Evolutionary conservation across 2,329 filamentous ascomycete species (phyloP), one percentile per base, ranked within the genome.

Genomic region (Fusarium chaquense): DNA sequence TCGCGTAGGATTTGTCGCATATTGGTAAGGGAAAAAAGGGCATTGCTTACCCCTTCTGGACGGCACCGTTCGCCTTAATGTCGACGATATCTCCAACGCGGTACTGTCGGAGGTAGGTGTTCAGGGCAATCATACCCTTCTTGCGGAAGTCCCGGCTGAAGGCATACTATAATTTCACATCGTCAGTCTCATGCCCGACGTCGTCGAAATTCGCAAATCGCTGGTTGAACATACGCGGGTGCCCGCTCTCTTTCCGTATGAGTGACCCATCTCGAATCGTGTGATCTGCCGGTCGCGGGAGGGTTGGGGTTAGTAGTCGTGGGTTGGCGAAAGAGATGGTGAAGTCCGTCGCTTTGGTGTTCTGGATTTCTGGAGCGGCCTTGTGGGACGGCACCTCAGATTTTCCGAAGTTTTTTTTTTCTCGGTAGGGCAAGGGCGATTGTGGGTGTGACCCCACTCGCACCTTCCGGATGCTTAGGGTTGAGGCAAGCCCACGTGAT

Each of bases 41-140:
- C 24, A 45, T 55, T 65, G 62, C 91, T 90, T 87, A 96, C 92
- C 94, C 94, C 90, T 97, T 97, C 88, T 97, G 94, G 75, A 97
- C 92, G 81, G 94, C 96, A 91, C 94, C 96, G 88, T 99, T 98
- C 81, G 92, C 93, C 86, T 97, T 97, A 83, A 99, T 93, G 83
- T 99, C 96, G 81, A 99, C 96, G 78, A 98, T 98, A 81, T 99
- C 96, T 84, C 96, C 96, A 81, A 99, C 96, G 83, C 91, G 93
- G 92, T 97, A 98, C 82, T 93, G 89, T 84, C 90, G 91, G 80
- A 99, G 87, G 89, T 98, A 99, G 82, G 95, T 98, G 78, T 91
- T 94, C 81, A 98, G 87, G 79, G 88, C 86, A 86, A 99, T 98
- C 87, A 91, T 90, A 83, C 96, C 96, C 89, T 94, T 93, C 88